Conservation (phyloP, 805 yeast species). For the Candida insectalens region DNA sequence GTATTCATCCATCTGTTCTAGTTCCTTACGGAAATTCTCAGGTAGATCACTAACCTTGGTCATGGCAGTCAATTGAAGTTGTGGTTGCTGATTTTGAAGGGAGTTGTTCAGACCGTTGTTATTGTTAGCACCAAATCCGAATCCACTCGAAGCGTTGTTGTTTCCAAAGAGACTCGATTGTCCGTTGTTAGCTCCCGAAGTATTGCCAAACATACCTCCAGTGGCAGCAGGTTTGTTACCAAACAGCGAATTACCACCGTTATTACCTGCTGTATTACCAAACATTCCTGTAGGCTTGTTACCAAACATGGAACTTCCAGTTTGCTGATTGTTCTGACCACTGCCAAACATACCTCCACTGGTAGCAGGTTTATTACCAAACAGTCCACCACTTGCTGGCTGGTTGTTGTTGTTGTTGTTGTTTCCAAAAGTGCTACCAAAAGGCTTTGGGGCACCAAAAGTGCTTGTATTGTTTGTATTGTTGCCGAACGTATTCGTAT, state of each 20-base stretch:
- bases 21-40: conserved; percentile 54
- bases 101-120: conserved; percentile 10
- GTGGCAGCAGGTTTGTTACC: conserved; percentile 13
- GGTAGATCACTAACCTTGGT: conserved; percentile 70
- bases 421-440: too few species aligned
- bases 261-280: conserved; percentile 8
- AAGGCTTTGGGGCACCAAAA: too few species aligned
- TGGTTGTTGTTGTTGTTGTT: too few species aligned
- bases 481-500: not conserved
- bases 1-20: conserved; percentile 62
- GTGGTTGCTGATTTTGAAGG: conserved; percentile 33
- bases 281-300: conserved; percentile 8
- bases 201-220: conserved; percentile 24
- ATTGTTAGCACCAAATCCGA: conserved; percentile 5
- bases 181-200: conserved; percentile 6
- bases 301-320: conserved; percentile 9
- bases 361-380: conserved; percentile 13
- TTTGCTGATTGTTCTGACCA: too few species aligned
- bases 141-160: conserved; percentile 1
- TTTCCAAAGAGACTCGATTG: conserved; percentile 2
- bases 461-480: conserved; percentile 3
- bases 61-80: conserved; percentile 54
- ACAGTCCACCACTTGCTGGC: too few species aligned
- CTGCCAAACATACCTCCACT: conserved; percentile 24
- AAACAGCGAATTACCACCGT: conserved; percentile 13